These are phyloP conservation scores for Dentipellis sp. DNA, from an alignment of 768 basidiomycete species.

Conservation along the genomic window DNA sequence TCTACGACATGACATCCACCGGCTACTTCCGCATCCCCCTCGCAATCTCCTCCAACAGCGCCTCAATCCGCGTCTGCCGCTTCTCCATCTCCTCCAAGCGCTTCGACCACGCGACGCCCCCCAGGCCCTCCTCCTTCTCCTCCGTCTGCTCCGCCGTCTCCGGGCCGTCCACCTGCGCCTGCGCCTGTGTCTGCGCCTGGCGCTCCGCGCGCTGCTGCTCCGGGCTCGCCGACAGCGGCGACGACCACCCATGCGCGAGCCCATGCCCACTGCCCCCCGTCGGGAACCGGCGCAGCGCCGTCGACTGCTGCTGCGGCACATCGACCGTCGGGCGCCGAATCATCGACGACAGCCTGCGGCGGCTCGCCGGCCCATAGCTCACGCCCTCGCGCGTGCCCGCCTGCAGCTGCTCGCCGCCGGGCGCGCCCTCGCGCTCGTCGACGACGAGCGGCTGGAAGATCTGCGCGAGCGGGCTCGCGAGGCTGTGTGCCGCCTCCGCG, in stretches of 20 bases:
- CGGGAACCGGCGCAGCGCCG: conserved; percentile 15
- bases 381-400: conserved; percentile 14
- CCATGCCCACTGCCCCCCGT: conserved; percentile 5
- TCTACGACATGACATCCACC: too few relatives aligned
- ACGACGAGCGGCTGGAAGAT: conserved; percentile 60
- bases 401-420: conserved; percentile 11
- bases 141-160: conserved; percentile 18
- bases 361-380: conserved; percentile 31
- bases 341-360: conserved; percentile 30
- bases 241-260: neutral
- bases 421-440: conserved; percentile 31
- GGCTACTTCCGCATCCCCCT: neutral
- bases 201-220: conserved; percentile 3
- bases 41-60: conserved; percentile 24
- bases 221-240: conserved; percentile 20
- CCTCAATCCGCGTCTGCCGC: conserved; percentile 40
- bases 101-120: conserved; percentile 22
- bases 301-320: neutral
- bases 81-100: conserved; percentile 33
- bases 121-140: conserved; percentile 20
- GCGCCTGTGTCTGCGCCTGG: conserved; percentile 3
- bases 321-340: neutral
- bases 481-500: conserved; percentile 27
- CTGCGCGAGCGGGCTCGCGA: conserved; percentile 62
- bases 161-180: conserved; percentile 1